These are phyloP conservation scores for Suillus cothurnatus DNA, from an alignment of 768 basidiomycete species.

Conservation along the genomic window DNA sequence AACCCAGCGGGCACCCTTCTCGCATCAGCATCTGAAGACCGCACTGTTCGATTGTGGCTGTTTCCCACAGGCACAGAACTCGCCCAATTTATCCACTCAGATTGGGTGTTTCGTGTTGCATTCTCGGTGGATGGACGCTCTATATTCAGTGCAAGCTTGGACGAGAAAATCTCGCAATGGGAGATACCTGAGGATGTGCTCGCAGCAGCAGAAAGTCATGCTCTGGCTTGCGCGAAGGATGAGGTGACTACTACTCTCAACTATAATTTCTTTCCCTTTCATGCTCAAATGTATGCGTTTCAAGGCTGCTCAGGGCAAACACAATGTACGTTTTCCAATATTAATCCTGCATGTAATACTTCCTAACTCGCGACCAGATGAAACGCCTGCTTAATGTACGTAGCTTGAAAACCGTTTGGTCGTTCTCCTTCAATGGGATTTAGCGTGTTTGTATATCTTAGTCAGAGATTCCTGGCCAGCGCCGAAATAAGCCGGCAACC, in stretches of 20 bases:
- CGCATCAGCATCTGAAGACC: not conserved
- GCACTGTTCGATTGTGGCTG: not conserved
- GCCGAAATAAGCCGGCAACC: not conserved
- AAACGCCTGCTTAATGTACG: not conserved
- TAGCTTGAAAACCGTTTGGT: not conserved
- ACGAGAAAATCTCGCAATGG: not conserved
- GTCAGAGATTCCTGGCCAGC: not conserved
- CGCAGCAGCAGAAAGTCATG: not conserved
- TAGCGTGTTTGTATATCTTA: not conserved
- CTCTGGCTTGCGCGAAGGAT: not conserved
- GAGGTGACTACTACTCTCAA: not conserved
- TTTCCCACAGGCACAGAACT: not conserved
- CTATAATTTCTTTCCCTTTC: too few species aligned
- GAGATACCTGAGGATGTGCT: not conserved
- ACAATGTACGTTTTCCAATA: not conserved
- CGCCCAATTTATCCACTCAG: not conserved
- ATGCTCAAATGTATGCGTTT: not conserved
- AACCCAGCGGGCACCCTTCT: not conserved
- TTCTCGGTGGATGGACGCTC: not conserved
- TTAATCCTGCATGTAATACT: not conserved
- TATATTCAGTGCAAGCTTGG: not conserved
- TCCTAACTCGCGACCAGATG: not conserved
- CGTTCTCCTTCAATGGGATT: not conserved
- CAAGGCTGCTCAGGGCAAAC: not conserved
- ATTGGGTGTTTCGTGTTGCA: not conserved